Conservation (phyloP, 2,329 filamentous ascomycete species). For the Chaetomiaceae sp. region DNA sequence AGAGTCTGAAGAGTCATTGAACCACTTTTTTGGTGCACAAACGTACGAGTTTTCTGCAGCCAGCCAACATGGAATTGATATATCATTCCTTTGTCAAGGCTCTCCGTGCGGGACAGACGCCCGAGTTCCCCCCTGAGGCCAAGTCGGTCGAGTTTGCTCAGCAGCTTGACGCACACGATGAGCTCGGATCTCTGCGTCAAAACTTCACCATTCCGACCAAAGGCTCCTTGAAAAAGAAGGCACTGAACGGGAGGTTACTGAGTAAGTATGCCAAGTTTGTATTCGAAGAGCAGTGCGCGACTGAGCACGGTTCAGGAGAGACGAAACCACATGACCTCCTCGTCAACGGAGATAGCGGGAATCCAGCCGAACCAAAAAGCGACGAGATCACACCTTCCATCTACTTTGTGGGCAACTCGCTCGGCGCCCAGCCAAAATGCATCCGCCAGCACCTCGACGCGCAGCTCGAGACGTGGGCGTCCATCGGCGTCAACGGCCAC, state of each 20-base stretch:
- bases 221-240: slow-evolving; percentile 60
- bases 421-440: slow-evolving; percentile 73
- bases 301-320: background rate
- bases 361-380: too few relatives aligned
- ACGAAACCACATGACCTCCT: slow-evolving; percentile 16
- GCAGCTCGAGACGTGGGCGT: slow-evolving; percentile 78
- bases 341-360: background rate
- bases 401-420: slow-evolving; percentile 86
- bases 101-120: slow-evolving; percentile 35
- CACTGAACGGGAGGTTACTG: slow-evolving; percentile 41
- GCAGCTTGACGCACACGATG: slow-evolving; percentile 54
- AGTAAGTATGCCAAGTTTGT: slow-evolving; percentile 26
- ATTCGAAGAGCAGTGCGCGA: background rate
- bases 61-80: slow-evolving; percentile 36
- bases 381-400: slow-evolving; percentile 46
- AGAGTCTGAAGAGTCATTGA: background rate
- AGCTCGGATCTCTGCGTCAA: slow-evolving; percentile 54
- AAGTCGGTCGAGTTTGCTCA: slow-evolving; percentile 43
- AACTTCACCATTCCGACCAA: slow-evolving; percentile 76
- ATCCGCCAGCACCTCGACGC: slow-evolving; percentile 59
- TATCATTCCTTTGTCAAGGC: slow-evolving; percentile 33
- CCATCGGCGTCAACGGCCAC: slow-evolving; percentile 78
- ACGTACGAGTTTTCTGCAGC: background rate
- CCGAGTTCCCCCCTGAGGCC: slow-evolving; percentile 44
- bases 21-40: background rate